phyloP scores from a whole-genome alignment of 768 basidiomycete species.

The Leccinum disarticulatum region DNA sequence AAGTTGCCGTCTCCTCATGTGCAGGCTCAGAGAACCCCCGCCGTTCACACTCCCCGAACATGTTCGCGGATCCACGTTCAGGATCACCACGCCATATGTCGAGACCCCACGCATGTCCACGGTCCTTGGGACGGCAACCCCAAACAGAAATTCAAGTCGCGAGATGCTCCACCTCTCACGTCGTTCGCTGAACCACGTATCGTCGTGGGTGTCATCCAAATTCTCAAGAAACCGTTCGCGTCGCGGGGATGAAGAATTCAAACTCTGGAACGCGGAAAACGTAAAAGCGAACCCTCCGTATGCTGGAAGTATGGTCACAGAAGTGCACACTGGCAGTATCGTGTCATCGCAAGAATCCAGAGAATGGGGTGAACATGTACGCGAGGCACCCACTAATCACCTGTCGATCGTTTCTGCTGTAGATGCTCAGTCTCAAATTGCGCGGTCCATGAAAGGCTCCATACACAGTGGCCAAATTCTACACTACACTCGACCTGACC shows the following conservation, averaged over 20 bases:
- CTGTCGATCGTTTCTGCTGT: conserved; percentile 5
- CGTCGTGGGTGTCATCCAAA: conserved; percentile 41
- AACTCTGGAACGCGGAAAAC: conserved; percentile 36
- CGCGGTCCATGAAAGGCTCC: conserved; percentile 9
- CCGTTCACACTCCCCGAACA: conserved; percentile 26
- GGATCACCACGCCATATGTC: conserved; percentile 19
- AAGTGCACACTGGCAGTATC: conserved; percentile 1
- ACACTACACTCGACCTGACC: conserved; percentile 1
- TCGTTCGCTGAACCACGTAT: conserved; percentile 30
- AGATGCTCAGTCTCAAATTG: conserved; percentile 10
- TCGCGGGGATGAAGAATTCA: conserved; percentile 28
- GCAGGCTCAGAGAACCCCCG: background rate
- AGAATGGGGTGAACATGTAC: conserved; percentile 5
- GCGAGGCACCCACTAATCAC: conserved; percentile 7
- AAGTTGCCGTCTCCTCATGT: background rate
- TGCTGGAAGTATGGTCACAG: conserved; percentile 1
- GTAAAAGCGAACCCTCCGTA: conserved; percentile 18
- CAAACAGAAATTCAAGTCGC: conserved; percentile 9
- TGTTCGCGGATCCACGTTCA: conserved; percentile 26
- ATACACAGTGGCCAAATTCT: conserved; percentile 4
- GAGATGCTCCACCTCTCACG: conserved; percentile 17
- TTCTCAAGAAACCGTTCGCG: conserved; percentile 27
- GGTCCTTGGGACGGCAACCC: conserved; percentile 6
- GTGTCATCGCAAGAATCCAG: conserved; percentile 8
- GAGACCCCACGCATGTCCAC: conserved; percentile 30